Percentiles rank a stretch among this genome's conserved stretches.
Conservation (phyloP, 345 rosid genomes). For the Euphorbia peplus region DNA sequence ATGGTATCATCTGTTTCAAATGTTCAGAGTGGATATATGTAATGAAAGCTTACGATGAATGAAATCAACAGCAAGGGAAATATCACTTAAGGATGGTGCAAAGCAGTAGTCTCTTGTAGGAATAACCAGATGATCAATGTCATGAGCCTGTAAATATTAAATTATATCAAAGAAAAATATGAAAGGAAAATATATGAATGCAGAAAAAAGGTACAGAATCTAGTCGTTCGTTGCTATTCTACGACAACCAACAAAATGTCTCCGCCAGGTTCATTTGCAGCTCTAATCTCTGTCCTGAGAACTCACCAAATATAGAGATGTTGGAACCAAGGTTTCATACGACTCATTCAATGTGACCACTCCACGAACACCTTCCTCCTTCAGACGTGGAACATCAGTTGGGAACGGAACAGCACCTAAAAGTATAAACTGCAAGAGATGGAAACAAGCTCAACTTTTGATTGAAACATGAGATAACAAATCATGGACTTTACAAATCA, state of each 20-base stretch:
- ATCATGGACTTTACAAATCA: neutral
- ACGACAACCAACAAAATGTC: neutral
- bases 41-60: constrained; percentile 53
- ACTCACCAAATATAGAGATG: constrained; percentile 33
- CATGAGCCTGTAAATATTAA: constrained; percentile 48
- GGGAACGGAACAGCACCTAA: constrained; percentile 39
- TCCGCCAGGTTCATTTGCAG: neutral
- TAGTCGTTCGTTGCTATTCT: neutral
- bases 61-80: constrained; percentile 82
- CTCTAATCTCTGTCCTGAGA: neutral
- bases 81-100: constrained; percentile 81
- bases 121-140: constrained; percentile 87
- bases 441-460: no score
- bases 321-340: constrained; percentile 34
- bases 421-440: constrained; percentile 25
- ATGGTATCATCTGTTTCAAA: neutral
- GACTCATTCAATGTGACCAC: constrained; percentile 33
- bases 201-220: neutral
- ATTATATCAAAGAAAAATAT: constrained; percentile 4
- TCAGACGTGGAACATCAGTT: constrained; percentile 31
- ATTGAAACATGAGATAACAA: neutral
- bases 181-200: neutral
- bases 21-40: neutral
- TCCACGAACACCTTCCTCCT: constrained; percentile 32
- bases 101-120: constrained; percentile 97